These are phyloP conservation scores for Ziziphus jujuba DNA, from an alignment of 306 rosid species.

Conservation along the genomic window DNA sequence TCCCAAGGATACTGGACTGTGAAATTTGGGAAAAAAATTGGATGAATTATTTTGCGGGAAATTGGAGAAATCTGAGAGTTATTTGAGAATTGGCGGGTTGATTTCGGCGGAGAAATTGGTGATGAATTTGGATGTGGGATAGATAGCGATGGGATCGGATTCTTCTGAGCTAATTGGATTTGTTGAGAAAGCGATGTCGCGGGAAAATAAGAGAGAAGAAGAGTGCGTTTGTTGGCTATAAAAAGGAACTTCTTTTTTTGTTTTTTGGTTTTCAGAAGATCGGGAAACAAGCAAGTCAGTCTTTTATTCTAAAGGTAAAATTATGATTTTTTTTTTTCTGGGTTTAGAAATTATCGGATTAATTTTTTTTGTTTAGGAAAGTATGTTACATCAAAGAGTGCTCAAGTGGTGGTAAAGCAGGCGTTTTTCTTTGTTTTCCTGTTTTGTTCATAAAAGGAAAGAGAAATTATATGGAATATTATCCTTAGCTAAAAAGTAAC, in stretches of 20 bases:
- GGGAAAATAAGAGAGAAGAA: conserved; percentile 4
- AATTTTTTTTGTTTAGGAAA: background rate
- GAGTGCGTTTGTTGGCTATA: too few relatives aligned
- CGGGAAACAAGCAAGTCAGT: background rate
- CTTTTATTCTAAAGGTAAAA: conserved; percentile 1
- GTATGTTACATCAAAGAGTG: background rate
- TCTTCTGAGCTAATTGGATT: background rate
- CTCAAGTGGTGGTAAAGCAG: too few relatives aligned
- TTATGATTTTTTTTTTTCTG: background rate
- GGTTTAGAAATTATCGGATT: background rate
- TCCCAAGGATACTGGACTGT: background rate
- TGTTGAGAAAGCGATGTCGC: background rate
- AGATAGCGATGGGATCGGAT: background rate
- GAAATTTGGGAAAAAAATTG: background rate
- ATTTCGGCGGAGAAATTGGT: background rate
- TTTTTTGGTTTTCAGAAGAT: conserved; percentile 9
- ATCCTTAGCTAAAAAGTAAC: too few relatives aligned
- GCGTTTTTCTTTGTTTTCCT: too few relatives aligned
- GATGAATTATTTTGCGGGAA: background rate
- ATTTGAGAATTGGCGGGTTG: background rate
- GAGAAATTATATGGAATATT: too few relatives aligned
- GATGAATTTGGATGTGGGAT: conserved; percentile 16
- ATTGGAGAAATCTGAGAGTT: conserved; percentile 6
- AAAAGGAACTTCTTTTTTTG: too few relatives aligned
- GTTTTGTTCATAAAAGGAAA: too few relatives aligned